Conservation (phyloP, 441 rosid species). For the Hura crepitans region DNA sequence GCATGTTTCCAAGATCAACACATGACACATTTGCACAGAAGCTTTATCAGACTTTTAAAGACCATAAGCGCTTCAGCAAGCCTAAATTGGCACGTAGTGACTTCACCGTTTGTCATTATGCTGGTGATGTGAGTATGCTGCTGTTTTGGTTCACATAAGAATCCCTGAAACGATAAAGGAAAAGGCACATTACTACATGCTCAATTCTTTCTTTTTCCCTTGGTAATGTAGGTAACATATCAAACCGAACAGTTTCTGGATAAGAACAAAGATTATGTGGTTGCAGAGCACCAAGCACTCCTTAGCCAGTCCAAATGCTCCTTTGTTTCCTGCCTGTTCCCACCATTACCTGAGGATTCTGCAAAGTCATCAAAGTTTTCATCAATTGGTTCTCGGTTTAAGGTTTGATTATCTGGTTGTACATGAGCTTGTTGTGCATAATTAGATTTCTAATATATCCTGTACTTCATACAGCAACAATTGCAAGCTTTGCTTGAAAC, state of each 20-base stretch:
- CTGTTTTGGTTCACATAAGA: slow-evolving; percentile 16
- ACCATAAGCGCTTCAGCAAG: slow-evolving; percentile 84
- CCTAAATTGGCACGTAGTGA: slow-evolving; percentile 90
- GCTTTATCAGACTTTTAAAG: slow-evolving; percentile 92
- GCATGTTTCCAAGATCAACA: slow-evolving; percentile 98
- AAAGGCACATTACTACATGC: slow-evolving; percentile 10
- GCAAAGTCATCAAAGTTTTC: slow-evolving; percentile 89
- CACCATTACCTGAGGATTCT: slow-evolving; percentile 74
- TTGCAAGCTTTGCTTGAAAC: slow-evolving; percentile 90
- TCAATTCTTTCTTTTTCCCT: neutral
- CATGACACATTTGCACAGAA: slow-evolving; percentile 87
- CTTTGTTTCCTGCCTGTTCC: slow-evolving; percentile 82
- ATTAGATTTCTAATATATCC: slow-evolving; percentile 18
- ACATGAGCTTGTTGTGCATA: slow-evolving; percentile 13
- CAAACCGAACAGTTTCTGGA: slow-evolving; percentile 90
- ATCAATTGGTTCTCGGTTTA: slow-evolving; percentile 86
- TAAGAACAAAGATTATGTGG: slow-evolving; percentile 97
- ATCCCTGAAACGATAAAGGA: slow-evolving; percentile 11
- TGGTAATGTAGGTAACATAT: slow-evolving; percentile 67
- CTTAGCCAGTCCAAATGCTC: slow-evolving; percentile 64
- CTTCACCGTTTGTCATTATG: slow-evolving; percentile 89
- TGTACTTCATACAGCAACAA: slow-evolving; percentile 72
- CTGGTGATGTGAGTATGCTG: slow-evolving; percentile 80
- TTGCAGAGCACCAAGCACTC: slow-evolving; percentile 90
- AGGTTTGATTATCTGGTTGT: slow-evolving; percentile 50